Evolutionary conservation across 176 grass and related monocot species (phyloP).

Genomic region (Phoenix dactylifera): DNA sequence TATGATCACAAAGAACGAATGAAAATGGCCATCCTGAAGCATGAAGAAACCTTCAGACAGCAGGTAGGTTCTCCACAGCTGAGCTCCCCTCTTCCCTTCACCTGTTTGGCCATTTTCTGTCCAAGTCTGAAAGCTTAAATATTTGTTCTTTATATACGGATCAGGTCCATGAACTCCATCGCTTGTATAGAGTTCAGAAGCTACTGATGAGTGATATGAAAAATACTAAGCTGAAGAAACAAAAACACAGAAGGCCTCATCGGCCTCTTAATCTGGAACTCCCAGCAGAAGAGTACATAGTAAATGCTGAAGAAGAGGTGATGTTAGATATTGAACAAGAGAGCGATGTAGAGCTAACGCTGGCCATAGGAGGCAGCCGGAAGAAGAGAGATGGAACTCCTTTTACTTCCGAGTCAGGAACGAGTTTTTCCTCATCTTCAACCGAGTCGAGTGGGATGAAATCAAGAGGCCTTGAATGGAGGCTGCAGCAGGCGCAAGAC

Average conservation of each 20-base stretch:
- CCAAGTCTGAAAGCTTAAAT: neutral
- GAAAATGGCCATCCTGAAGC: slow-evolving; percentile 34
- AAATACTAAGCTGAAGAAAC: slow-evolving; percentile 19
- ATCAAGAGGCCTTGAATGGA: slow-evolving; percentile 12
- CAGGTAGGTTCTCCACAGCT: slow-evolving; percentile 16
- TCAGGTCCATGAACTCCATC: slow-evolving; percentile 42
- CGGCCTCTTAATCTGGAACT: slow-evolving; percentile 8
- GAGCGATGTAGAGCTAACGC: slow-evolving; percentile 26
- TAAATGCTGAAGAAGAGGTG: slow-evolving; percentile 11
- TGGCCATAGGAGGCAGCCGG: slow-evolving; percentile 18
- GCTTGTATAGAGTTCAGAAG: slow-evolving; percentile 35
- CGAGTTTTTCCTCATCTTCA: slow-evolving; percentile 34
- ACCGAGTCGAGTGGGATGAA: slow-evolving; percentile 26
- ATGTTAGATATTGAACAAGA: slow-evolving; percentile 21
- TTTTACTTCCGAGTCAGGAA: slow-evolving; percentile 22
- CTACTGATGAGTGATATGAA: slow-evolving; percentile 33
- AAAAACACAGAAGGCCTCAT: slow-evolving; percentile 1
- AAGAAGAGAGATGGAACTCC: slow-evolving; percentile 22
- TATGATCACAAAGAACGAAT: slow-evolving; percentile 33
- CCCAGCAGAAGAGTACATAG: slow-evolving; percentile 26
- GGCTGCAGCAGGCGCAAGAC: slow-evolving; percentile 1
- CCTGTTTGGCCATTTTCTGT: neutral
- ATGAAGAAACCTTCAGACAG: slow-evolving; percentile 35
- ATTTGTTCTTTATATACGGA: neutral
- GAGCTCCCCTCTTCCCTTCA: neutral